Base-by-base conservation (phyloP, 2,329 filamentous ascomycete species). In the Xylaria digitata region DNA sequence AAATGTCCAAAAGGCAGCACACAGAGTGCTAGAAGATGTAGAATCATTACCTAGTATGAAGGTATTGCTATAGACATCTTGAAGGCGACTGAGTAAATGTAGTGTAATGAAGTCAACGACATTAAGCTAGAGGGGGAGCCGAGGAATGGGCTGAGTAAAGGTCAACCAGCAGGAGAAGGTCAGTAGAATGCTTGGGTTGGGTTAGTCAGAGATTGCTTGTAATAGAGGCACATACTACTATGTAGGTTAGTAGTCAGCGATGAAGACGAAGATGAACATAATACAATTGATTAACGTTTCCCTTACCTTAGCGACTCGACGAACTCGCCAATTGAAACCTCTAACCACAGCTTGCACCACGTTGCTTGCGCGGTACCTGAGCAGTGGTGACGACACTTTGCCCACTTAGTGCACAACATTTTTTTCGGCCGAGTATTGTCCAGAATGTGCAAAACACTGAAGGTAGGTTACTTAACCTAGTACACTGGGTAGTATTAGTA, bases 261-360 rank as follows among this genome's bases (percentile, higher is more conserved):
- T 34, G 26, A 49, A 40, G 49, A 48, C 21, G 43, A 42, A 42
- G 21, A 23, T 7, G n/a, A n/a, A n/a, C n/a, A n/a, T n/a, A n/a
- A n/a, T n/a, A n/a, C 46, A 23, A 26, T 17, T 48, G 9, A 50
- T 55, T 40, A 8, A 34, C 32, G 8, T 50, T 2, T 6, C n/a
- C 42, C 32, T 34, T 6, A 17, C 4, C 43, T 21, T 49, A 46
- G 43, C 8, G n/a, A 42, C 13, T 50, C 26, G 42, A 50, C 43
- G 43, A 43, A 5, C 30, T 67, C 65, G 56, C 53, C 43, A 61
- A 46, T 58, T 68, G 62, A 68, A 65, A 65, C 60, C 54, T 19
- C 52, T 21, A 57, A 19, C 32, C 8, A 26, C 58, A 49, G 19
- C 40, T 46, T 23, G 63, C 63, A 61, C 50, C 30, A 62, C 63